Base-by-base conservation (phyloP, 176 grass and related monocot species). In the Luzula sylvatica region DNA sequence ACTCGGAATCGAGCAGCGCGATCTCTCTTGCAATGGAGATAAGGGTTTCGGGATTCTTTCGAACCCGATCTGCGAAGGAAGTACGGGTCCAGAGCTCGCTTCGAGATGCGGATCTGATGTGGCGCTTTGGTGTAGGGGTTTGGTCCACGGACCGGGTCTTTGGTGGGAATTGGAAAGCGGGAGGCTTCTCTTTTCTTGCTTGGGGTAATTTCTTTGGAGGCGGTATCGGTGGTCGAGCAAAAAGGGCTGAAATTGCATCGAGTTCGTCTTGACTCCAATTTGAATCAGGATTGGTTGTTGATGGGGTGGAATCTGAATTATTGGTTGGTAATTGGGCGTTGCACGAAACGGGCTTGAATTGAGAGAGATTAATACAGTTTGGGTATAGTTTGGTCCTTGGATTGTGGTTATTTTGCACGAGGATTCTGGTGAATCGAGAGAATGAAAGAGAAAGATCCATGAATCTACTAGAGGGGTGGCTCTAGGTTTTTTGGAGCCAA, bases 211-310 rank as follows among this genome's bases (percentile, higher is more conserved):
- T 80, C 51, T 5, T 15, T 0, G 73, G 60, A 35, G 30, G 72
- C 24, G 29, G 77, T 19, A 25, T 62, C 56, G 85, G 80, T n/a
- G 77, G 84, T 27, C 84, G 49, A 20, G 80, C 59, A 13, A 96
- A 96, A 52, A 95, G 90, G 3, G 74, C 76, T 14, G 84, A 76
- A 27, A 89, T 86, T 15, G 90, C 84, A 25, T 86, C 90, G 3
- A 89, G 52, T 21, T 96, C 90, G 1, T 86, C 67, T 5, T 72
- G 17, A 26, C 66, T 86, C 90, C 90, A 96, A 38, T 4, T 58
- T 2, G 23, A 50, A 67, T 16, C 73, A 3, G 28, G 46, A 63
- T 30, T 20, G 15, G 42, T 25, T 14, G 17, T 18, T 32, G 15
- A 41, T 11, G 23, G 26, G 4, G 23, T 29, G 16, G 11, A 46